Conservation (phyloP, 192 early-diverging fungal genomes). For the Geranomyces variabilis region DNA sequence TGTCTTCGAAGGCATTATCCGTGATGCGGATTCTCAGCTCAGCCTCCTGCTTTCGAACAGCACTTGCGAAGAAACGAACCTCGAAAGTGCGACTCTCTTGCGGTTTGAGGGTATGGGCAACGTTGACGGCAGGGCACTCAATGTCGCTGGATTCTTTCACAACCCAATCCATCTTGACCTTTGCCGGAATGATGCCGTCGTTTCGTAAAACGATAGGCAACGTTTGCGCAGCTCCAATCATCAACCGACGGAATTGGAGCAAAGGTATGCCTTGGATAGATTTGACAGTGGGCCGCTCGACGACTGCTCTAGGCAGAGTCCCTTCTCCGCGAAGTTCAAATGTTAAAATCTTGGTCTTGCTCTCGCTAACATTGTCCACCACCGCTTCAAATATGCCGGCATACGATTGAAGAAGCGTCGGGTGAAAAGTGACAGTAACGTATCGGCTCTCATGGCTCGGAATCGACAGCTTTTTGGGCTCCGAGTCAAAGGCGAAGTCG, state of each 20-base stretch:
- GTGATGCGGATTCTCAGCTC: constrained; percentile 53
- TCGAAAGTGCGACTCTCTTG: constrained; percentile 49
- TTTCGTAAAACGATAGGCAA: constrained; percentile 53
- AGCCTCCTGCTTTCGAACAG: constrained; percentile 48
- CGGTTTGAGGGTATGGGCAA: constrained; percentile 39
- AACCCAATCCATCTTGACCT: constrained; percentile 59
- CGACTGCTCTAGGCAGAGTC: constrained; percentile 56
- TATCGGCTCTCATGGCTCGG: constrained; percentile 63
- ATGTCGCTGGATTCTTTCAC: constrained; percentile 49
- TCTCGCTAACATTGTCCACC: constrained; percentile 59
- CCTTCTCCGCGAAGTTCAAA: constrained; percentile 67
- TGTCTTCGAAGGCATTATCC: constrained; percentile 66
- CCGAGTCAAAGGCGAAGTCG: constrained; percentile 65
- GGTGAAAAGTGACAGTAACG: constrained; percentile 59
- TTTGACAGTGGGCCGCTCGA: constrained; percentile 51
- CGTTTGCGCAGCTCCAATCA: constrained; percentile 52
- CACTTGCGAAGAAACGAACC: constrained; percentile 45
- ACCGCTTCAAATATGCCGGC: constrained; percentile 62
- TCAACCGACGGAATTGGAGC: constrained; percentile 51
- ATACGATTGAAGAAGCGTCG: constrained; percentile 62
- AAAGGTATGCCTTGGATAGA: constrained; percentile 43
- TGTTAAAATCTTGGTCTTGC: constrained; percentile 47
- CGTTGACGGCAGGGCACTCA: constrained; percentile 47
- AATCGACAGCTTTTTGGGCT: constrained; percentile 59
- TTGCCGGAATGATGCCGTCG: constrained; percentile 63